Evolutionary conservation across 208 protist species (phyloP), one percentile per base, ranked within the genome.

Genomic region (Leishmania mexicana): DNA sequence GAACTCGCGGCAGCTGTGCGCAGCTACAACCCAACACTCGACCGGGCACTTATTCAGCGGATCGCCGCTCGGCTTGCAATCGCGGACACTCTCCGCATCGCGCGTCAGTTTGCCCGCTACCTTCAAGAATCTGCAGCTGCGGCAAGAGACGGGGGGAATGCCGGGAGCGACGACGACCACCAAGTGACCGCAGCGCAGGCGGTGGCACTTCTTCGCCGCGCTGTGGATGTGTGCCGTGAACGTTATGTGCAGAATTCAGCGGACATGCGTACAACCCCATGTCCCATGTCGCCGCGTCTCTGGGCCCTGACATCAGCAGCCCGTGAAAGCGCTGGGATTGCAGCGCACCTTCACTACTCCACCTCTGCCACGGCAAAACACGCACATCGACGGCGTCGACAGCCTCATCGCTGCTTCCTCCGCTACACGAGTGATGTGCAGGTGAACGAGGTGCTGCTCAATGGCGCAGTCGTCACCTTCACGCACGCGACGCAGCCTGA

Each of bases 401-500:
- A 70, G 21, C 78, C 58, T 4, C 82, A 62, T 57, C 65, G 75
- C 35, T 82, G 79, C 38, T 85, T 82, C 21, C 24, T 88, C n/a
- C 77, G 47, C n/a, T 31, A 87, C 71, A 75, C 65, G 7, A 93
- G 89, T 70, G 93, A 96, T 84, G 57, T 94, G 28, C 93, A 96
- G 78, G 85, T 93, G 40, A 88, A 84, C 71, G 91, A 96, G 79
- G 88, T 96, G 76, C 88, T 94, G 80, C 85, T 86, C 13, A 89
- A 71, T 74, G 93, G 91, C 17, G 86, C 88, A 10, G 90, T 96
- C 62, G 90, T 96, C 24, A 87, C 85, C 40, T 89, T 96, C 78
- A 94, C 91, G 58, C 74, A 84, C 47, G 83, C 90, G 38, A 94
- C 88, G 47, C 76, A 75, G 68, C 87, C 86, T 38, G 78, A 79